Evolutionary conservation across 2,329 filamentous ascomycete species (phyloP), one percentile per base, ranked within the genome.

Genomic region (Dactylonectria estremocensis): DNA sequence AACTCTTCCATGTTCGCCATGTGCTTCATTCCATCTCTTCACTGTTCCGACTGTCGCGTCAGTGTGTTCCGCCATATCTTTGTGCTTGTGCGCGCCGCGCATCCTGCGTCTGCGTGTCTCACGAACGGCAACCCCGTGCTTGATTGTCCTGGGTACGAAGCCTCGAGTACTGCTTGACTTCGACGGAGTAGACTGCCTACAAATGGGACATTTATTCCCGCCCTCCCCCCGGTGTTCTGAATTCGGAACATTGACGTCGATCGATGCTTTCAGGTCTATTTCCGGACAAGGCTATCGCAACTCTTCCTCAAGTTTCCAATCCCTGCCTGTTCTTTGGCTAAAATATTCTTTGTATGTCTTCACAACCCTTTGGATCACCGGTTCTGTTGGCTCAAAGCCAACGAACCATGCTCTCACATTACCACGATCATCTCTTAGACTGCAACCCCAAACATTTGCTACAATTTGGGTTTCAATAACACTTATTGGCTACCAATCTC

Each of bases 61-160:
- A 11, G 20, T 45, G 61, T 28, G 61, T 43, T 45, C 45, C 53
- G 45, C 53, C n/a, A 24, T 16, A 14, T 37, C 5, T 57, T 20
- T 64, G 31, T 53, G 24, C 53, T 46, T 54, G 35, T 53, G 54
- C 18, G 18, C 18, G 45, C 45, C 45, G 18, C 18, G 45, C 45
- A 31, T 48, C 43, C 55, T 49, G 58, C 14, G 45, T 62, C 40
- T 61, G 37, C 61, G 40, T 48, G 28, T 18, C 31, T 52, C 52
- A 66, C 56, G 57, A 64, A 63, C 65, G 24, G 43, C 60, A 60
- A 67, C 59, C 64, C 66, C 62, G 59, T 63, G 65, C 63, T 48
- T 56, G n/a, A 59, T 61, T 64, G 28, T 52, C 33, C 18, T 48
- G 4, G 35, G 35, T 40, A 40, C 10, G 3, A 5, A 40, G 35